Evolutionary conservation across 2,329 filamentous ascomycete species (phyloP), one percentile per base, ranked within the genome.

Genomic region (Atkinsonella hypoxylon): DNA sequence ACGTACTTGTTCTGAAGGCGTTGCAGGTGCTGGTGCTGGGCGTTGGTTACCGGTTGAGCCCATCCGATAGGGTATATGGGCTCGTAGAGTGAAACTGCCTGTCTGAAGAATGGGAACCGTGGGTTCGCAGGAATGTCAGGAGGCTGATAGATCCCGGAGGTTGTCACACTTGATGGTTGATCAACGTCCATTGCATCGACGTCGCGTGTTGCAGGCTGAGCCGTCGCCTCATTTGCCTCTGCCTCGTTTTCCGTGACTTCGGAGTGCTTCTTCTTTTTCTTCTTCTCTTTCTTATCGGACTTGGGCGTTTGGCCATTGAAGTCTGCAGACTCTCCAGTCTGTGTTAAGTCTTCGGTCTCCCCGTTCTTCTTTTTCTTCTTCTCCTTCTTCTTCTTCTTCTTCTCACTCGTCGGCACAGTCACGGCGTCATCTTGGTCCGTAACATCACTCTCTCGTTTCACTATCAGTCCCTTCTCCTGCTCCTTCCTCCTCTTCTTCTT

Each of bases 1-100:
- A 87, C 85, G 69, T 90, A 93, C 58, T 81, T 84, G 61, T 90
- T 83, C 41, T 89, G 73, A 7, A 90, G 75, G 10, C 85, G 85
- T 39, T 81, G 81, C 51, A 93, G 77, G 62, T 90, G 81, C 61
- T 90, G 85, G 54, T 82, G 79, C 62, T 83, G 81, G 54, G 85
- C 76, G 52, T 81, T 84, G 58, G 85, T 82, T 56, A 89, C 70
- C 0, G 87, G 85, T 52, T 81, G 77, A 54, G 78, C 73, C 67
- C 87, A 85, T 43, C 83, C 83, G 39, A 79, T 71, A 11, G 87
- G 86, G 55, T 81, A 85, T 55, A 93, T 74, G 1, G 85, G 79
- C 55, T 90, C 77, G 69, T 87, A 90, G 59, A 95, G 78, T 1
- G 90, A 90, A 41, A 88, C 79, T 20, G 85, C 89, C 61, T 91